Conservation (phyloP, 148 eudicot genomes). For the Amaranthus hypochondriacus region DNA sequence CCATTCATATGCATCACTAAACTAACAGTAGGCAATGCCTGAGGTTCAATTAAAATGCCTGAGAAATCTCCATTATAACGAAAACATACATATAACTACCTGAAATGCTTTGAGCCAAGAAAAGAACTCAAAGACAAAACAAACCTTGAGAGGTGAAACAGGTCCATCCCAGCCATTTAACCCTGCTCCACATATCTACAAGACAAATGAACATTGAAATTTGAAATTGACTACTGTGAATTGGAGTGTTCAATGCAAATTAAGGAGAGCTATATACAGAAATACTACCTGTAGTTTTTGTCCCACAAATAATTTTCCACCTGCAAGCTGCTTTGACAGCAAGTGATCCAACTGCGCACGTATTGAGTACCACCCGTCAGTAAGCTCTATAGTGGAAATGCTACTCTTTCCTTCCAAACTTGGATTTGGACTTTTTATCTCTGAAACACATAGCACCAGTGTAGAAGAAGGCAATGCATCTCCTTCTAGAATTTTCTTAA, state of each 20-base stretch:
- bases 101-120: neutral
- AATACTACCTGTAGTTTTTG: slow-evolving; percentile 75
- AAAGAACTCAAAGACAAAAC: slow-evolving; percentile 9
- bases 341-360: slow-evolving; percentile 65
- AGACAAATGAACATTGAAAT: slow-evolving; percentile 21
- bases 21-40: slow-evolving; percentile 54
- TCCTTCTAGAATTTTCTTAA: slow-evolving; percentile 84
- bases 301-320: slow-evolving; percentile 77
- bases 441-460: slow-evolving; percentile 78
- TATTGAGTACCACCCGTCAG: slow-evolving; percentile 94
- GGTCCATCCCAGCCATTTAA: slow-evolving; percentile 82
- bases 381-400: slow-evolving; percentile 52
- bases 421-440: slow-evolving; percentile 35
- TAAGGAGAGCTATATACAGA: neutral
- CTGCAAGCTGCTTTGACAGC: slow-evolving; percentile 56
- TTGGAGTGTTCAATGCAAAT: neutral
- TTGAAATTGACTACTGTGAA: neutral
- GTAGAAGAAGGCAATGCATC: slow-evolving; percentile 76
- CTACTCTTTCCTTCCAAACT: slow-evolving; percentile 27
- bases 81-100: neutral
- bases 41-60: slow-evolving; percentile 18
- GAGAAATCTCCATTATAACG: neutral
- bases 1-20: slow-evolving; percentile 81
- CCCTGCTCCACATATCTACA: slow-evolving; percentile 89
- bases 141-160: slow-evolving; percentile 82